phyloP scores from a whole-genome alignment of 257 asterid species.

The Thymus mandschuricus region DNA sequence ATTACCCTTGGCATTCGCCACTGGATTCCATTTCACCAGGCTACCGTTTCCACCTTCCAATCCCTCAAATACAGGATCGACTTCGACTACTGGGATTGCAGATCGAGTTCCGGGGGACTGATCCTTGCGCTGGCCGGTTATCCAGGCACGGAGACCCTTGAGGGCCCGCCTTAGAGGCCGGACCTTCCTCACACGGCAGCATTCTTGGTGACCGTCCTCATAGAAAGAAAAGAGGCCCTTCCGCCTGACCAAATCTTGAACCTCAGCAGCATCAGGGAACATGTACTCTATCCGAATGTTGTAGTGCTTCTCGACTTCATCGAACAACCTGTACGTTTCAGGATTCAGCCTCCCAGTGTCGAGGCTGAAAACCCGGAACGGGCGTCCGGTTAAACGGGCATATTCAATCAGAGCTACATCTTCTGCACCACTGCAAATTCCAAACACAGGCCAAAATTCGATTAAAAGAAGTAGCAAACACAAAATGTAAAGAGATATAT shows the following conservation, averaged over 20 bases:
- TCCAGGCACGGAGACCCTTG: conserved; percentile 86
- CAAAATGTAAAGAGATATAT: background rate
- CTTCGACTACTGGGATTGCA: conserved; percentile 76
- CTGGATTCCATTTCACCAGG: conserved; percentile 89
- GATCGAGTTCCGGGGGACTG: conserved; percentile 96
- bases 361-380: conserved; percentile 83
- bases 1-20: conserved; percentile 68
- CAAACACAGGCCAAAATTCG: background rate
- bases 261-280: conserved; percentile 87
- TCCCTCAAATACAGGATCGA: conserved; percentile 86
- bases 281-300: conserved; percentile 78
- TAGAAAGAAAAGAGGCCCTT: conserved; percentile 92
- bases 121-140: conserved; percentile 89
- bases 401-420: conserved; percentile 89
- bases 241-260: conserved; percentile 73
- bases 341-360: conserved; percentile 92
- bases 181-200: conserved; percentile 91
- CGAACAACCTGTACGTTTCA: conserved; percentile 74
- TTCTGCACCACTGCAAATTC: conserved; percentile 78
- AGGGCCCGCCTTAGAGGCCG: conserved; percentile 77
- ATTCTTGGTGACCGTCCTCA: conserved; percentile 92
- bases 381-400: conserved; percentile 80
- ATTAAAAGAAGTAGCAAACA: background rate
- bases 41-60: conserved; percentile 79
- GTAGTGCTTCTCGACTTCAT: conserved; percentile 77